These are phyloP conservation scores for Thermothielavioides terrestris DNA, from an alignment of 495 filamentous ascomycete species.

Conservation along the genomic window DNA sequence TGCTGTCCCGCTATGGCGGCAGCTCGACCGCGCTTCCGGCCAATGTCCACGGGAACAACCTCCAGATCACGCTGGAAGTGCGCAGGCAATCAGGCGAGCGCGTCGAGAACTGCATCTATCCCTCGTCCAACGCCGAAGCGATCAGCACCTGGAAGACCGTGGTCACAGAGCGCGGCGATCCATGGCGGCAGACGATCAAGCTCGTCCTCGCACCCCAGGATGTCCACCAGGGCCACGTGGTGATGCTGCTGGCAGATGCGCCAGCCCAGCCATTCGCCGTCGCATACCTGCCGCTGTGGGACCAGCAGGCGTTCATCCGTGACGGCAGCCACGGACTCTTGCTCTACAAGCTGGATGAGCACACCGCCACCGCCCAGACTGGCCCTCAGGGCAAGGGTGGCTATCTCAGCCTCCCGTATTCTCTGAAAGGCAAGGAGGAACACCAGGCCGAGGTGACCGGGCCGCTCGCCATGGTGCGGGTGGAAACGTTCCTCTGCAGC, in stretches of 20 bases:
- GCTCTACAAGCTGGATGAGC: slow-evolving; percentile 84
- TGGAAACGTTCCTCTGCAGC: slow-evolving; percentile 89
- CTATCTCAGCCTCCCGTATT: slow-evolving; percentile 78
- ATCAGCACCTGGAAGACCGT: slow-evolving; percentile 82
- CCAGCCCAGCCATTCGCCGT: slow-evolving; percentile 82
- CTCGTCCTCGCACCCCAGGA: slow-evolving; percentile 72
- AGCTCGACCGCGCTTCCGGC: slow-evolving; percentile 62
- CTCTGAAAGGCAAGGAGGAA: slow-evolving; percentile 53
- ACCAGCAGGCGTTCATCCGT: slow-evolving; percentile 78
- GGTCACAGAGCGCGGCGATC: slow-evolving; percentile 63
- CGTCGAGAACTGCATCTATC: slow-evolving; percentile 78
- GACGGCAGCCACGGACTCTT: slow-evolving; percentile 77
- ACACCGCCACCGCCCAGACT: slow-evolving; percentile 50
- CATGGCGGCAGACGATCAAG: slow-evolving; percentile 81
- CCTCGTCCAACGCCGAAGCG: slow-evolving; percentile 66
- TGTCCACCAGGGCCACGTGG: slow-evolving; percentile 75
- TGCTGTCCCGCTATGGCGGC: slow-evolving; percentile 69
- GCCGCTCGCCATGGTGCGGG: slow-evolving; percentile 61
- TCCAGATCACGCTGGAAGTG: slow-evolving; percentile 87
- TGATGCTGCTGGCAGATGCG: slow-evolving; percentile 79
- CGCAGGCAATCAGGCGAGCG: slow-evolving; percentile 67
- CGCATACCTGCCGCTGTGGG: slow-evolving; percentile 90
- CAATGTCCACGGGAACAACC: slow-evolving; percentile 54
- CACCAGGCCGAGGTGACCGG: slow-evolving; percentile 67
- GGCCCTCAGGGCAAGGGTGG: slow-evolving; percentile 58